Evolutionary conservation across 192 early-diverging fungal species (phyloP).

Genomic region (Pilobolus umbonatus): DNA sequence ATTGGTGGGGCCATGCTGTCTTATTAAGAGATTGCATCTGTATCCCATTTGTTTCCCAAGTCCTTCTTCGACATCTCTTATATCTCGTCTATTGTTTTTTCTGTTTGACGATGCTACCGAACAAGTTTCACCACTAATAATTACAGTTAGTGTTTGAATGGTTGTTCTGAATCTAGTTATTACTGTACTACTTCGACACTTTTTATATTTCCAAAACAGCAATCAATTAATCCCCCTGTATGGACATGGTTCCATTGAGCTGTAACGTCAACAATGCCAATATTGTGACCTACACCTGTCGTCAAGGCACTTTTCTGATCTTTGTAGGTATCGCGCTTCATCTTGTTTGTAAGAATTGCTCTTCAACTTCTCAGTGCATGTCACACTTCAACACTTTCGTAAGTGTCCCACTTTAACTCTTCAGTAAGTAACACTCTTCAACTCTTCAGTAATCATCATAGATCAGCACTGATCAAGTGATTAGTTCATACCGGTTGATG

Average conservation of each 20-base stretch:
- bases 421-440: too few relatives aligned
- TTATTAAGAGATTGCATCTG: background rate
- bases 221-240: slow-evolving; percentile 2
- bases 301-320: too few relatives aligned
- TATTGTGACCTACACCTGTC: too few relatives aligned
- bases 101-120: background rate
- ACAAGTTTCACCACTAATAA: slow-evolving; percentile 11
- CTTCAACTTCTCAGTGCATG: too few relatives aligned
- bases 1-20: background rate
- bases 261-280: too few relatives aligned
- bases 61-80: background rate
- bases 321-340: too few relatives aligned
- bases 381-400: too few relatives aligned
- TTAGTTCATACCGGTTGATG: too few relatives aligned
- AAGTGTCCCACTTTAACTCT: too few relatives aligned
- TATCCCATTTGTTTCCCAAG: background rate
- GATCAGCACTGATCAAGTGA: too few relatives aligned
- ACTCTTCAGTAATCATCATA: too few relatives aligned
- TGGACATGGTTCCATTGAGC: background rate
- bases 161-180: background rate
- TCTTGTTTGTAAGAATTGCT: too few relatives aligned
- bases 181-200: background rate
- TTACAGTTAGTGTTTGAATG: slow-evolving; percentile 6
- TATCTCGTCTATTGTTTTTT: slow-evolving; percentile 5
- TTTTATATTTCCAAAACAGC: slow-evolving; percentile 4